phyloP scores from a whole-genome alignment of 1,139 yeast genomes.

The Debaryomyces psychrophilus region DNA sequence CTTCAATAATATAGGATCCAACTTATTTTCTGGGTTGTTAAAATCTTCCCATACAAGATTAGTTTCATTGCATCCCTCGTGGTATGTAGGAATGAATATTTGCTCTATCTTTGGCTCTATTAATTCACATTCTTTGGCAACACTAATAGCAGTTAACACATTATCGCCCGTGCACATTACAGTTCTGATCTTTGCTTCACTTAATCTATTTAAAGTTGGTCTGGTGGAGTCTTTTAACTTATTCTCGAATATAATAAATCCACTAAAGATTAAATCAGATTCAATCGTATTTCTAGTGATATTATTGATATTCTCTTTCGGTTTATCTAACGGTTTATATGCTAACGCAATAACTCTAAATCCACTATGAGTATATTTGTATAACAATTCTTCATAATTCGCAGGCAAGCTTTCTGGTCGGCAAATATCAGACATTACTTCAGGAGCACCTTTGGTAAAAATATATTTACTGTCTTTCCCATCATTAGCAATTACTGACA shows the following conservation, averaged over 20 bases:
- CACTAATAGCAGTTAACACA: conserved; percentile 90
- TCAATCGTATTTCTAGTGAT: conserved; percentile 64
- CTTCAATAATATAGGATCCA: conserved; percentile 66
- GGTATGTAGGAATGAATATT: conserved; percentile 73
- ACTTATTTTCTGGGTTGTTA: conserved; percentile 49
- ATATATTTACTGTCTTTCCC: conserved; percentile 42
- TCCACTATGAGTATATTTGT: conserved; percentile 89
- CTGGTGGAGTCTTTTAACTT: conserved; percentile 74
- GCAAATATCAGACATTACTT: conserved; percentile 85
- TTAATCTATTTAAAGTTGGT: conserved; percentile 59
- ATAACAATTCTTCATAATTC: conserved; percentile 72
- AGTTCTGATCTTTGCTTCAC: conserved; percentile 72
- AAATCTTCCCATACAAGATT: conserved; percentile 66
- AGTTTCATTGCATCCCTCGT: conserved; percentile 34
- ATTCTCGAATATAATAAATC: conserved; percentile 91
- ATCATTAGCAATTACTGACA: conserved; percentile 75
- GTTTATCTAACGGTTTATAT: conserved; percentile 45
- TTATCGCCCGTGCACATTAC: conserved; percentile 99
- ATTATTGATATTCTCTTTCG: conserved; percentile 10
- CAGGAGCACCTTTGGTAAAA: conserved; percentile 96
- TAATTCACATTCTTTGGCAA: conserved; percentile 81
- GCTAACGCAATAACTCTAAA: conserved; percentile 96
- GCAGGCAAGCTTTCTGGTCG: conserved; percentile 67
- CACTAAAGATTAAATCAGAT: conserved; percentile 67
- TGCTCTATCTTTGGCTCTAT: conserved; percentile 44